Evolutionary conservation across 2,329 filamentous ascomycete genomes (phyloP).

Genomic region (Parafenestella ontariensis): DNA sequence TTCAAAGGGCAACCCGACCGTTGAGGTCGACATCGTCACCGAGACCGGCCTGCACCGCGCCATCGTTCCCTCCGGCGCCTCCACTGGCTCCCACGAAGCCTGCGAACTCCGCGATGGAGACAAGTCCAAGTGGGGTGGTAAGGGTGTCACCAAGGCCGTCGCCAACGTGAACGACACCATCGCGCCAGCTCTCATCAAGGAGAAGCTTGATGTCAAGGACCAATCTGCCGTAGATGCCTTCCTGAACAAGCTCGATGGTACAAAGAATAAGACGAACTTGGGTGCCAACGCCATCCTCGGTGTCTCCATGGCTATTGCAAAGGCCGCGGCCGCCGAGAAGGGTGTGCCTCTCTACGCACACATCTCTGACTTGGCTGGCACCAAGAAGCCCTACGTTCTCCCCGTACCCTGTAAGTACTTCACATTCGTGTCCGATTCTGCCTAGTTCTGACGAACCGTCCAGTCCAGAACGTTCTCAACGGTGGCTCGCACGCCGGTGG

Average conservation of each 20-base stretch:
- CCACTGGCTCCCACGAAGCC: conserved; percentile 69
- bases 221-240: conserved; percentile 62
- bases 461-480: conserved; percentile 62
- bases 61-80: conserved; percentile 96
- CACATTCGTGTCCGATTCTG: conserved; percentile 40
- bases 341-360: conserved; percentile 65
- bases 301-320: conserved; percentile 66
- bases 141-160: conserved; percentile 64
- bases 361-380: conserved; percentile 61
- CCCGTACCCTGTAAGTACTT: conserved; percentile 58
- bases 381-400: conserved; percentile 62
- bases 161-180: conserved; percentile 63
- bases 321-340: conserved; percentile 63
- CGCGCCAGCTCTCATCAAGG: conserved; percentile 62
- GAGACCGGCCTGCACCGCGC: conserved; percentile 96
- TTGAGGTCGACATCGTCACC: conserved; percentile 97
- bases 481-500: conserved; percentile 95
- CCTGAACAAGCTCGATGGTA: conserved; percentile 63
- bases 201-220: conserved; percentile 62
- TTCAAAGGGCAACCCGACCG: conserved; percentile 83
- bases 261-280: conserved; percentile 64
- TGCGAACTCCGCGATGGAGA: conserved; percentile 63
- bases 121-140: conserved; percentile 61
- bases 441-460: not conserved
- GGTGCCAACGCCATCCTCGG: conserved; percentile 68